Base-by-base conservation (phyloP, 78 protist species). In the Speleostelium caveatum region DNA sequence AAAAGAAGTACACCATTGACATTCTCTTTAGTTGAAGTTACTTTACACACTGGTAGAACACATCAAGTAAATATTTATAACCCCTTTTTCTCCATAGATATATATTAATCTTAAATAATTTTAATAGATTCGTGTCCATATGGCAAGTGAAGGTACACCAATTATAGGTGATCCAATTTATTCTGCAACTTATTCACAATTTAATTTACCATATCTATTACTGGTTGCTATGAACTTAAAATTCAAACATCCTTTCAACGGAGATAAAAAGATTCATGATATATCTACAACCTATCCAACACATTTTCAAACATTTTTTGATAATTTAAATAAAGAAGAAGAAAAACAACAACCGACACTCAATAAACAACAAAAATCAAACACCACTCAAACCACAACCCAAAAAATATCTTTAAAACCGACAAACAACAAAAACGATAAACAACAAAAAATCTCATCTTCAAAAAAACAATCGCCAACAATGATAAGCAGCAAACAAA, bases 81-180 rank as follows among this genome's bases (percentile, higher is more conserved):
- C 30, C 7, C 2, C 8, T 36, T 32, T 56, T 72, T 22, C 30
- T 12, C 3, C 24, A 16, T 36, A 19, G 8, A 72, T 32, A 16
- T 49, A 58, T 17, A 22, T 49, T 4, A 22, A 32, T 32, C 7
- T 56, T 56, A 56, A 21, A 10, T n/a, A n/a, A 78, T 49, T n/a
- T n/a, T n/a, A n/a, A n/a, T n/a, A n/a, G n/a, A 88, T 88, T 78
- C 33, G 94, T 28, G 78, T 88, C 7, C 94, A 88, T 36, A 75
- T 73, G 68, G 32, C 83, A 53, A 14, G 42, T 33, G 80, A 71
- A 10, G 75, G 73, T 42, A 14, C 45, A 19, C 75, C 94, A 41
- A 88, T 88, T 32, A 78, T 88, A 45, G 94, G 94, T 75, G 94
- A 88, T 53, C 94, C 94, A 58, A 88, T 88, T n/a, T 88, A 88